Evolutionary conservation across 2,329 filamentous ascomycete species (phyloP), one percentile per base, ranked within the genome.

Genomic region (Malbranchea zuffiana): DNA sequence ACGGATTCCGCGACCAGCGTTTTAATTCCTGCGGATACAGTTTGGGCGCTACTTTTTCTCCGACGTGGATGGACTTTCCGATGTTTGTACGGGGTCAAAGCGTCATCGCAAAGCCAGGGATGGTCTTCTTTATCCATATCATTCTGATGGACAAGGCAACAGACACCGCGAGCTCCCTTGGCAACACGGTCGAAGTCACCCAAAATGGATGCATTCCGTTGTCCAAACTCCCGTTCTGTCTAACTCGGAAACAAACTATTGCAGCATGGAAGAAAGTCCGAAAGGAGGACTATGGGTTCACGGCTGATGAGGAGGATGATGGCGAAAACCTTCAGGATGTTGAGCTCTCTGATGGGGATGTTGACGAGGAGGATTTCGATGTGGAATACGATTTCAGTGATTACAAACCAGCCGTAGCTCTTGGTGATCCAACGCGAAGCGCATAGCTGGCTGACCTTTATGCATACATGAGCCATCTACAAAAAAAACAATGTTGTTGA

Each of bases 91-190:
- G 38, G 32, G 44, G 44, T 11, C 44, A 46, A 24, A 35, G 40
- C 12, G 43, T 47, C n/a, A 32, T 47, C 24, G 50, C 46, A 6
- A 39, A 51, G 44, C 28, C 36, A 15, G 50, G 51, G 4, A 57
- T 57, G 53, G 49, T 57, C 3, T 57, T 53, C 39, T 57, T 57
- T 35, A 55, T 57, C 21, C 53, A 57, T 40, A 57, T 57, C 23
- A 57, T 57, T 35, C 44, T 57, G 16, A 56, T 57, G 53, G 53
- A 57, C 31, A 55, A 50, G 43, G 52, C 47, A 7, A 57, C 53
- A 13, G 52, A 57, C 40, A 57, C 53, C 7, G 54, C 51, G n/a
- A 56, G 51, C 25, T 56, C 53, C 4, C 43, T 56, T 28, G 54
- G 54, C 6, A 53, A 57, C 35, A 51, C 48, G 10, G 46, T 51